Percentiles rank a stretch among this genome's conserved stretches.
Conservation (phyloP, 2,329 filamentous ascomycete genomes). For the Cephalotrichum gorgonifer region DNA sequence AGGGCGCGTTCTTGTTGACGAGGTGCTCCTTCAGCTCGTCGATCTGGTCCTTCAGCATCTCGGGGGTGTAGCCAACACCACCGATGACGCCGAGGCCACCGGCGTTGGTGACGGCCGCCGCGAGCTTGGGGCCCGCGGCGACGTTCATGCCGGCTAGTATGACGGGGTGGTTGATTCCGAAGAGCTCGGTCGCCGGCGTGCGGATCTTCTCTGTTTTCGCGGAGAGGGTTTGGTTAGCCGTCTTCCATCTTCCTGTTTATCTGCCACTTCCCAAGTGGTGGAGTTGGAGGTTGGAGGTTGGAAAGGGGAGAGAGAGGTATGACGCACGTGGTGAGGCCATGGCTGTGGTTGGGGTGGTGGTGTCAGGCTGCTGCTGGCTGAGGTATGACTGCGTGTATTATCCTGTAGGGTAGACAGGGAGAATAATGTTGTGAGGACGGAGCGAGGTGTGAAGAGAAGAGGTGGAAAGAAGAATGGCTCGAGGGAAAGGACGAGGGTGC, state of each 20-base stretch:
- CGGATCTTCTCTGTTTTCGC: constrained; percentile 82
- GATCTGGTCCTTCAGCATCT: constrained; percentile 94
- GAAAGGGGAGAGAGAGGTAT: constrained; percentile 1
- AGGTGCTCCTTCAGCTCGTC: constrained; percentile 85
- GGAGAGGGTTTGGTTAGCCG: constrained; percentile 1
- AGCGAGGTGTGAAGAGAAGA: not conserved
- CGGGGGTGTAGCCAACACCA: constrained; percentile 89
- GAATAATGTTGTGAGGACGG: constrained; percentile 3
- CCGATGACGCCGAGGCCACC: constrained; percentile 95
- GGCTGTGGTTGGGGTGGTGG: constrained; percentile 11
- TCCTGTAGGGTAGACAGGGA: not conserved
- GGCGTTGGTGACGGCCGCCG: constrained; percentile 92
- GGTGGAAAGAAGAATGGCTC: not conserved
- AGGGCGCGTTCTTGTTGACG: constrained; percentile 83
- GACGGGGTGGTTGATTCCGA: constrained; percentile 95
- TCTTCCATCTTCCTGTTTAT: not conserved
- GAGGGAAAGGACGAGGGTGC: constrained; percentile 5
- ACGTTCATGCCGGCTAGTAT: constrained; percentile 99
- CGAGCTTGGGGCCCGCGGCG: constrained; percentile 89
- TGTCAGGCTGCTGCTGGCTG: constrained; percentile 4
- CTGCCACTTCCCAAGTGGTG: too few species aligned
- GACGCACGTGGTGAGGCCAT: constrained; percentile 77
- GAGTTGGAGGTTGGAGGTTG: not conserved
- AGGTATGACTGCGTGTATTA: constrained; percentile 14
- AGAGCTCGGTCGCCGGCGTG: constrained; percentile 86